Evolutionary conservation across 1,284 basidiomycete genomes (phyloP).

Genomic region (Melampsora medusae): DNA sequence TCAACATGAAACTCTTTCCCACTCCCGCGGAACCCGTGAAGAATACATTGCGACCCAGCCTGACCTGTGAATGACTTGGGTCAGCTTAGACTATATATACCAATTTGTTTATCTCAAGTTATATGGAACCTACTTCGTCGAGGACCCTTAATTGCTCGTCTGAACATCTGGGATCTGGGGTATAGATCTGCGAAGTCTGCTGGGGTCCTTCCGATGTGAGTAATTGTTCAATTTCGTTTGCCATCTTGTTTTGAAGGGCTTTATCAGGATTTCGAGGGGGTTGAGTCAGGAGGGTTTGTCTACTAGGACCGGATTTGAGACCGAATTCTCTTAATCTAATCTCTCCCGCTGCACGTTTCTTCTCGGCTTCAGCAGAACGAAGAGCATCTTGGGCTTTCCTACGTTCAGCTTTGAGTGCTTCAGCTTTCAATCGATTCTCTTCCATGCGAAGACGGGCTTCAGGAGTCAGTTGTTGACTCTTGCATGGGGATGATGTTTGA

Average conservation of each 20-base stretch:
- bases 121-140: conserved; percentile 15
- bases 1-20: conserved; percentile 40
- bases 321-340: conserved; percentile 33
- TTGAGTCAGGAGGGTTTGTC: background rate
- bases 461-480: too few relatives aligned
- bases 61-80: conserved; percentile 16
- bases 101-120: background rate
- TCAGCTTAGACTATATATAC: background rate
- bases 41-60: conserved; percentile 37
- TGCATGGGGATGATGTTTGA: too few relatives aligned
- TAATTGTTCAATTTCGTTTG: background rate
- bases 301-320: background rate
- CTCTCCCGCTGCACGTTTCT: conserved; percentile 34
- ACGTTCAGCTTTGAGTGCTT: background rate
- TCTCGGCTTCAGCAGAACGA: background rate
- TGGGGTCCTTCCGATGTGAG: background rate
- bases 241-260: background rate
- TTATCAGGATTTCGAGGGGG: background rate
- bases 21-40: conserved; percentile 42
- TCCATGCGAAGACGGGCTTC: too few relatives aligned
- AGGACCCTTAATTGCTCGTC: conserved; percentile 31
- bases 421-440: background rate
- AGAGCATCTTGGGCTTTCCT: too few relatives aligned
- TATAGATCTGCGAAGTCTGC: conserved; percentile 2
- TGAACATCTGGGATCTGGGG: conserved; percentile 38